Conservation (phyloP, 257 asterid species). For the Galeopsis tetrahit region DNA sequence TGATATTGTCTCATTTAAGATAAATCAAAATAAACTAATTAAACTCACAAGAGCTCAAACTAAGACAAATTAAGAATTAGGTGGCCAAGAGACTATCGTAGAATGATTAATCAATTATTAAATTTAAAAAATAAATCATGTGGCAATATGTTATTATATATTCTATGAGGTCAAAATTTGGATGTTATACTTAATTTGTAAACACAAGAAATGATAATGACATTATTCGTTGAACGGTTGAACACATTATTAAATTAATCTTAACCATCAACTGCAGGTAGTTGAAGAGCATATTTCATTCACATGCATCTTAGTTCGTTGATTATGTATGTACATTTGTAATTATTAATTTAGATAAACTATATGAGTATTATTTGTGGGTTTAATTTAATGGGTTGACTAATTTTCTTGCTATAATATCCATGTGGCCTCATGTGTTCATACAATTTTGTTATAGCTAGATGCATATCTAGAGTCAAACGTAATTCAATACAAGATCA, state of each 20-base stretch:
- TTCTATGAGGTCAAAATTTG: slow-evolving; percentile 46
- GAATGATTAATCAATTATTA: neutral
- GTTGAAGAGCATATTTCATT: slow-evolving; percentile 44
- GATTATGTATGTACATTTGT: neutral
- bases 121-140: neutral
- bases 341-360: neutral
- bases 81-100: neutral
- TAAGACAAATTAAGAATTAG: neutral
- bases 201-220: slow-evolving; percentile 34
- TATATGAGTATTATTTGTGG: neutral
- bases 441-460: slow-evolving; percentile 31
- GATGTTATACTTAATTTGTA: neutral
- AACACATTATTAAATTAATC: slow-evolving; percentile 14
- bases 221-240: slow-evolving; percentile 42
- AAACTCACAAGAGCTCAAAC: neutral
- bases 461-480: slow-evolving; percentile 37
- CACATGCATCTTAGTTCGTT: slow-evolving; percentile 60
- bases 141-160: slow-evolving; percentile 32
- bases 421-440: slow-evolving; percentile 86
- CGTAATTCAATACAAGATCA: slow-evolving; percentile 25
- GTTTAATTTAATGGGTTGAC: slow-evolving; percentile 46
- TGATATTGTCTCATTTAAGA: too few relatives aligned
- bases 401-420: slow-evolving; percentile 39
- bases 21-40: too few relatives aligned
- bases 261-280: slow-evolving; percentile 41